Evolutionary conservation across 345 rosid species (phyloP).

Genomic region (Turritis glabra): DNA sequence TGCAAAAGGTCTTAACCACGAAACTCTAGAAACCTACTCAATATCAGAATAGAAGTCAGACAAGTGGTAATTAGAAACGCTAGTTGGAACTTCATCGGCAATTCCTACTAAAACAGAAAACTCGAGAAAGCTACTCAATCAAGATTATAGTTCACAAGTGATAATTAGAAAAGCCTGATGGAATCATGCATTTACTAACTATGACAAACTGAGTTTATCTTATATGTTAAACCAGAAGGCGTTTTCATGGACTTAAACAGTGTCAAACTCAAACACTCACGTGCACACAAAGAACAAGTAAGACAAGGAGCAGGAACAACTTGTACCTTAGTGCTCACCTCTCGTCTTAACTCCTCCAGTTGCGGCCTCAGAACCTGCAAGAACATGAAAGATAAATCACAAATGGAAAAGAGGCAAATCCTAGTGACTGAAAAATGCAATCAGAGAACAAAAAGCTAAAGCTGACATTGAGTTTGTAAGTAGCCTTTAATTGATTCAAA

Average conservation of each 20-base stretch:
- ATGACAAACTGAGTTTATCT: neutral
- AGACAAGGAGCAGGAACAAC: neutral
- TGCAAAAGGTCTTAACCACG: neutral
- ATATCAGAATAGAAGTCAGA: neutral
- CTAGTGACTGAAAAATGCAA: neutral
- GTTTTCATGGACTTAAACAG: neutral
- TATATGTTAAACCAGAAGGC: neutral
- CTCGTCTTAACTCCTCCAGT: conserved; percentile 44
- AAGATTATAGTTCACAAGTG: neutral
- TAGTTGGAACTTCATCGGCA: neutral
- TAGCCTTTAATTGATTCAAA: conserved; percentile 49
- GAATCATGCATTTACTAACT: neutral
- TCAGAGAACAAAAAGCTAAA: neutral
- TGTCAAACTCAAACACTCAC: neutral
- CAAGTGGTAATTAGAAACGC: neutral
- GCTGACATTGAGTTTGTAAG: conserved; percentile 47
- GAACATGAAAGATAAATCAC: conserved; percentile 1
- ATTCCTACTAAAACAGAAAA: conserved; percentile 5
- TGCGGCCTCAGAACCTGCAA: conserved; percentile 50
- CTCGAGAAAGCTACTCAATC: conserved; percentile 1
- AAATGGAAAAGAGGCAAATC: neutral
- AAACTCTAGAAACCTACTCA: conserved; percentile 13
- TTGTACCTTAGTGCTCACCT: conserved; percentile 42
- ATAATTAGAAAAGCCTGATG: neutral
- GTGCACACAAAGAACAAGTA: conserved; percentile 13